Conservation (phyloP, 257 asterid species). For the Solanum gandarillasii region DNA sequence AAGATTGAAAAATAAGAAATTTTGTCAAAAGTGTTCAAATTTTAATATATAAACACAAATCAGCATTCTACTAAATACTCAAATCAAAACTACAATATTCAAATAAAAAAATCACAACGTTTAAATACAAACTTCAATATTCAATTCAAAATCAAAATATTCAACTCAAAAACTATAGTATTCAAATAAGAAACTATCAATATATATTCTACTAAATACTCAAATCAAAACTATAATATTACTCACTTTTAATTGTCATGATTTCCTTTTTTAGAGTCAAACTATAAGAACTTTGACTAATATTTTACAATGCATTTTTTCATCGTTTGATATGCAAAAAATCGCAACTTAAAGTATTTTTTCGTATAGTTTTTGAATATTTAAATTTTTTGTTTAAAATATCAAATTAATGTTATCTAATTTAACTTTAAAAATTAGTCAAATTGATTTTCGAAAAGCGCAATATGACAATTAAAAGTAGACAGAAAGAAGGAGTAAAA, state of each 20-base stretch:
- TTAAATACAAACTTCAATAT: neutral
- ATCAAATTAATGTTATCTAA: neutral
- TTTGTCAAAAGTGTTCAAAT: neutral
- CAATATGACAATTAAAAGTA: no score
- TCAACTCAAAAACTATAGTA: neutral
- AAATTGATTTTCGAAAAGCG: no score
- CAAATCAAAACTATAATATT: neutral
- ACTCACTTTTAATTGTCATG: no score
- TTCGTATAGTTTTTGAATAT: no score
- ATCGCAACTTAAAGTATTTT: neutral
- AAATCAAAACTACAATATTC: neutral
- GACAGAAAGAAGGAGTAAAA: no score
- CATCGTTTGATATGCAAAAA: neutral
- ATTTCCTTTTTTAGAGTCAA: no score
- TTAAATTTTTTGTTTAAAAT: no score
- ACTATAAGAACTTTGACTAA: no score
- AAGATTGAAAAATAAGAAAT: no score
- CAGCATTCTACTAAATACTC: neutral
- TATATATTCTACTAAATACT: neutral
- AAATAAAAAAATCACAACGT: no score
- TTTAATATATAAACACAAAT: neutral
- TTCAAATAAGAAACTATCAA: neutral
- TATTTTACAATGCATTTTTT: neutral
- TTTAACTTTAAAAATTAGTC: no score
- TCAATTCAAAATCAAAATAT: neutral